A percentile compares a stretch with the other conserved stretches of the same genome.
phyloP scores from a whole-genome alignment of 306 rosid species.

The Coriaria nepalensis region DNA sequence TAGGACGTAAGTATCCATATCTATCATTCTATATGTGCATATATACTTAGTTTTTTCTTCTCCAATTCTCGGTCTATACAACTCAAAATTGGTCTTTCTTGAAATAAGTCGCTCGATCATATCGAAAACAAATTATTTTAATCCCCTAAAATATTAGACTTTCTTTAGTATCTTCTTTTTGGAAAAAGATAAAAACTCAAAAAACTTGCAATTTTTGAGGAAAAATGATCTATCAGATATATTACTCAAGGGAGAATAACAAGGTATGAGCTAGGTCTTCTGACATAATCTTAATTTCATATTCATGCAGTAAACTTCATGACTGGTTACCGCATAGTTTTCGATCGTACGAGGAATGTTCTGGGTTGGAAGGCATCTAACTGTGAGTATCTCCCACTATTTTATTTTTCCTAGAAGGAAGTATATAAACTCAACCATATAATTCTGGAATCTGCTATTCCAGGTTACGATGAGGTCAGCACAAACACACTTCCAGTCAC shows the following conservation, averaged over 20 bases:
- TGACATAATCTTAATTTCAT: slow-evolving; percentile 1
- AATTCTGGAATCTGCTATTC: slow-evolving; percentile 4
- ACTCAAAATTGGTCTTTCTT: no score
- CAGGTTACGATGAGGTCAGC: slow-evolving; percentile 42
- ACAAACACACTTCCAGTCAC: slow-evolving; percentile 22
- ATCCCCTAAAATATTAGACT: no score
- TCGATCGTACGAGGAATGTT: slow-evolving; percentile 61
- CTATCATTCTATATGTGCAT: neutral
- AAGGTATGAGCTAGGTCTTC: neutral
- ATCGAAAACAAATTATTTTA: no score
- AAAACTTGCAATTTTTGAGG: no score
- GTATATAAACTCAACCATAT: slow-evolving; percentile 8
- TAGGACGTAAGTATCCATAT: slow-evolving; percentile 72
- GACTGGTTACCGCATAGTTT: slow-evolving; percentile 69
- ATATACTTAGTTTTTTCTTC: no score
- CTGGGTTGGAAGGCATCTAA: slow-evolving; percentile 65
- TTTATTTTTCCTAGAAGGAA: neutral
- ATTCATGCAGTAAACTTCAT: slow-evolving; percentile 80
- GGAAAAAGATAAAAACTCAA: no score
- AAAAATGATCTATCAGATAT: no score
- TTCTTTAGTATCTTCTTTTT: no score
- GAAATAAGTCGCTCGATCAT: no score
- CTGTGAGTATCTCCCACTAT: slow-evolving; percentile 39
- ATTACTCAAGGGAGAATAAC: no score
- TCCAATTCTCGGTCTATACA: no score